phyloP scores from a whole-genome alignment of 2,329 filamentous ascomycete species.

The Claviceps purpurea region DNA sequence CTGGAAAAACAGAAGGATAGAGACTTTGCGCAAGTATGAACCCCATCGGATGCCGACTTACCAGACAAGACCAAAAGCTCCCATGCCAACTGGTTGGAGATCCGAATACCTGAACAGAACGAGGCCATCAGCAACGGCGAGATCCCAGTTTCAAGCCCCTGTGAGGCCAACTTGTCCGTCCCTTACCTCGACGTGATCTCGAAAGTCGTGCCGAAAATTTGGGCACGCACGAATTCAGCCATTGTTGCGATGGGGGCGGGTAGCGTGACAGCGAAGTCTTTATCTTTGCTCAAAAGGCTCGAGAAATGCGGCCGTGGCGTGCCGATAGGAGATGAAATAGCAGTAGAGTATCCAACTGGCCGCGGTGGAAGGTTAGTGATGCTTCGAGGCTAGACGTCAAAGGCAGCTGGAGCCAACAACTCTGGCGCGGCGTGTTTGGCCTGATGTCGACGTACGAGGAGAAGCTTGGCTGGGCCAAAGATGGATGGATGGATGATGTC shows the following conservation, averaged over 20 bases:
- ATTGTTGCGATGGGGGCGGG: conserved; percentile 33
- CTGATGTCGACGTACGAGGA: neutral
- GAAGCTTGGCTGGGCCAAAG: neutral
- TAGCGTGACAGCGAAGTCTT: no score
- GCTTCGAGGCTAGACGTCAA: neutral
- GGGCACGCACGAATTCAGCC: conserved; percentile 98
- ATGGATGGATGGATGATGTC: neutral
- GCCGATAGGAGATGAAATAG: neutral
- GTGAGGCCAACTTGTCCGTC: neutral
- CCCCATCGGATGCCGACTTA: conserved; percentile 30
- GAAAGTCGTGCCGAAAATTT: conserved; percentile 99
- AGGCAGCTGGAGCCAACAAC: neutral
- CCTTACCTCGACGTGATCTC: conserved; percentile 94
- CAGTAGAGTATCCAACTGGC: neutral
- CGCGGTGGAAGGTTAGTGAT: neutral
- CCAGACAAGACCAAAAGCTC: conserved; percentile 96
- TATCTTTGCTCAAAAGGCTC: no score
- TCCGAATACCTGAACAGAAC: conserved; percentile 66
- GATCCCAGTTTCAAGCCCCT: neutral
- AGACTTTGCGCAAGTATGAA: neutral
- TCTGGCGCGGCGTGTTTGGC: neutral
- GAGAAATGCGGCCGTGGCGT: neutral
- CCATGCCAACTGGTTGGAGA: conserved; percentile 97
- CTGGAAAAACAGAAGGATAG: neutral
- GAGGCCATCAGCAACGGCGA: neutral